A percentile compares a stretch with the other conserved stretches of the same genome.
phyloP scores from a whole-genome alignment of 2,329 filamentous ascomycete species.

The Sphaerostilbella broomeana region DNA sequence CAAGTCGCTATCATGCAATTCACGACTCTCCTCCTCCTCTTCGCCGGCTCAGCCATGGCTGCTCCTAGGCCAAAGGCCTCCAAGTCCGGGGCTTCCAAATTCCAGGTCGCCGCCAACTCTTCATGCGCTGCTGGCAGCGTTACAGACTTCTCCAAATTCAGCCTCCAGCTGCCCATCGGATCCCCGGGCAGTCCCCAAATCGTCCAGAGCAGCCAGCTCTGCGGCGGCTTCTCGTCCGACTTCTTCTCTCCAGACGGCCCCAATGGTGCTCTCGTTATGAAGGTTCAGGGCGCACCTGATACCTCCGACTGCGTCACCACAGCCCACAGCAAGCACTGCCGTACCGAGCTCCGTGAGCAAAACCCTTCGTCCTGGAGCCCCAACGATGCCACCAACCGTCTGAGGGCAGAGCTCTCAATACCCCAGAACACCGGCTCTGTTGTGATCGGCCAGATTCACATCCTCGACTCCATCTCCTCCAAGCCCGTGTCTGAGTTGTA shows the following conservation, averaged over 20 bases:
- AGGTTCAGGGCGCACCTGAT: slow-evolving; percentile 30
- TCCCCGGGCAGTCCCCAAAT: slow-evolving; percentile 12
- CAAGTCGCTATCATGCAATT: not conserved
- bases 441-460: slow-evolving; percentile 34
- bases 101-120: too few relatives aligned
- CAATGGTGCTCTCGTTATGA: slow-evolving; percentile 32
- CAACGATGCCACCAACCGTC: slow-evolving; percentile 16
- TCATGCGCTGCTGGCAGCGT: slow-evolving; percentile 20
- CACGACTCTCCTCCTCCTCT: not conserved
- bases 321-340: slow-evolving; percentile 34
- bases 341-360: slow-evolving; percentile 35
- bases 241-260: slow-evolving; percentile 30
- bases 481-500: slow-evolving; percentile 37
- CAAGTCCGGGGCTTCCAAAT: too few relatives aligned
- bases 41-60: not conserved
- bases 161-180: slow-evolving; percentile 34
- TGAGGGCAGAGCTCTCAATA: slow-evolving; percentile 20
- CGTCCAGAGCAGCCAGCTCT: slow-evolving; percentile 26
- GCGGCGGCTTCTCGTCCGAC: slow-evolving; percentile 26
- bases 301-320: slow-evolving; percentile 32
- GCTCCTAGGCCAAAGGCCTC: too few relatives aligned
- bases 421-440: slow-evolving; percentile 30
- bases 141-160: slow-evolving; percentile 28
- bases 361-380: slow-evolving; percentile 30
- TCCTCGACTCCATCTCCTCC: slow-evolving; percentile 28